phyloP scores from a whole-genome alignment of 2,329 filamentous ascomycete species.

The Diaporthe caulivora region DNA sequence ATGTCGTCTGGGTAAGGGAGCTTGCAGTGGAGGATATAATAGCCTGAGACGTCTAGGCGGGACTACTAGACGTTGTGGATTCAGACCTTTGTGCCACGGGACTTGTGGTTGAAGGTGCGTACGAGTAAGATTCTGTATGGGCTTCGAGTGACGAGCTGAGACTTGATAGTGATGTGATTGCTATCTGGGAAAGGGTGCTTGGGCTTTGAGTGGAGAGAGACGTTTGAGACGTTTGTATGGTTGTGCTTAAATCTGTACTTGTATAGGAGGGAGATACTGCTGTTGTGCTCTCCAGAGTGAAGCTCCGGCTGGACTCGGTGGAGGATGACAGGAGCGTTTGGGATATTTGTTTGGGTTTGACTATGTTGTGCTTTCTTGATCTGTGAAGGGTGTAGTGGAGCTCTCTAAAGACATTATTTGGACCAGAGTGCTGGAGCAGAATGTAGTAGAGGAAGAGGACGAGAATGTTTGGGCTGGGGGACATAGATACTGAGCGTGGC shows the following conservation, averaged over 20 bases:
- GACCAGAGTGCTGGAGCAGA: neutral
- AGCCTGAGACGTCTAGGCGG: too few relatives aligned
- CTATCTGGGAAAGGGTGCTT: neutral
- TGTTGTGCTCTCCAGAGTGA: neutral
- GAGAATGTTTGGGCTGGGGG: slow-evolving; percentile 1
- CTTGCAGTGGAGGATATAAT: too few relatives aligned
- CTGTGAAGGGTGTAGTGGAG: neutral
- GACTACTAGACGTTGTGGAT: too few relatives aligned
- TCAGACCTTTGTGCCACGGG: too few relatives aligned
- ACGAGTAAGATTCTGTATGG: neutral
- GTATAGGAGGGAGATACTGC: neutral
- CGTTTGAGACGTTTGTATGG: neutral
- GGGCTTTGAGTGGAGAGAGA: neutral
- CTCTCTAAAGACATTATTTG: neutral
- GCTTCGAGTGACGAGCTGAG: neutral
- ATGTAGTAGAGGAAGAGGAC: neutral
- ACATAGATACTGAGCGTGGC: neutral
- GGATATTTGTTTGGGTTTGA: neutral
- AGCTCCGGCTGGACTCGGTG: neutral
- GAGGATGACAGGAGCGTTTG: neutral
- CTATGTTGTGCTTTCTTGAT: neutral
- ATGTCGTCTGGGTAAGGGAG: too few relatives aligned
- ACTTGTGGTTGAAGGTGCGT: neutral
- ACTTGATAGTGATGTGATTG: too few relatives aligned
- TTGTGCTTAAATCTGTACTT: neutral